Conservation (phyloP, 805 yeast genomes). For the Saccharomycopsis microspora region DNA sequence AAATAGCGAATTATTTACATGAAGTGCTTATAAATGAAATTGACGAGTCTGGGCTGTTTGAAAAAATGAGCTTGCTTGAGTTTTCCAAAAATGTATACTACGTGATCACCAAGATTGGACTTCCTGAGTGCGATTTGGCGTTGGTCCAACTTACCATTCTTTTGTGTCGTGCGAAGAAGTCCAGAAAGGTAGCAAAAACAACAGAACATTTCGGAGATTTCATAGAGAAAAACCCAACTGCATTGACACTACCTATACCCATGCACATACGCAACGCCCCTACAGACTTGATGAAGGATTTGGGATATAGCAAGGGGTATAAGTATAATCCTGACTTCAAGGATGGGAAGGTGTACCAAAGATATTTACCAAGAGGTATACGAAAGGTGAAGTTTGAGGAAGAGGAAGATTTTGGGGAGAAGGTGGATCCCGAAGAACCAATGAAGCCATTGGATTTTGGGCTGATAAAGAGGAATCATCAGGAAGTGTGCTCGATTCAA, state of each 20-base stretch:
- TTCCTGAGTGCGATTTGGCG: constrained; percentile 90
- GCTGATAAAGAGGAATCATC: no score
- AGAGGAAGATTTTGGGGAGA: constrained; percentile 20
- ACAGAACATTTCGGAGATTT: constrained; percentile 26
- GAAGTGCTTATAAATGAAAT: constrained; percentile 91
- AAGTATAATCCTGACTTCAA: constrained; percentile 78
- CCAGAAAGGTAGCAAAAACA: constrained; percentile 50
- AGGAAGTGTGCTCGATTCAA: no score
- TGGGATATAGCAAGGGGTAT: constrained; percentile 78
- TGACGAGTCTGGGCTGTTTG: constrained; percentile 69
- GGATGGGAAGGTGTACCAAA: constrained; percentile 65
- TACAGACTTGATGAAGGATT: constrained; percentile 75
- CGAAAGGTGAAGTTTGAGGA: constrained; percentile 38
- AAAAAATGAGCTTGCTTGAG: constrained; percentile 65
- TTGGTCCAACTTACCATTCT: constrained; percentile 88
- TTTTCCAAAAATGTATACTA: constrained; percentile 79
- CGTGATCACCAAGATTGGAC: constrained; percentile 80
- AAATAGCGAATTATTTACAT: constrained; percentile 82
- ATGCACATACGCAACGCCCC: constrained; percentile 91
- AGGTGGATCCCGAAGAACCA: background rate
- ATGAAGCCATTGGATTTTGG: no score
- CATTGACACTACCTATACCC: constrained; percentile 31
- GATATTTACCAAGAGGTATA: constrained; percentile 59
- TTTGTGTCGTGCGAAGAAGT: constrained; percentile 73
- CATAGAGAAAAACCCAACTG: constrained; percentile 11